phyloP scores from a whole-genome alignment of 2,329 filamentous ascomycete species.

The Colletotrichum godetiae region DNA sequence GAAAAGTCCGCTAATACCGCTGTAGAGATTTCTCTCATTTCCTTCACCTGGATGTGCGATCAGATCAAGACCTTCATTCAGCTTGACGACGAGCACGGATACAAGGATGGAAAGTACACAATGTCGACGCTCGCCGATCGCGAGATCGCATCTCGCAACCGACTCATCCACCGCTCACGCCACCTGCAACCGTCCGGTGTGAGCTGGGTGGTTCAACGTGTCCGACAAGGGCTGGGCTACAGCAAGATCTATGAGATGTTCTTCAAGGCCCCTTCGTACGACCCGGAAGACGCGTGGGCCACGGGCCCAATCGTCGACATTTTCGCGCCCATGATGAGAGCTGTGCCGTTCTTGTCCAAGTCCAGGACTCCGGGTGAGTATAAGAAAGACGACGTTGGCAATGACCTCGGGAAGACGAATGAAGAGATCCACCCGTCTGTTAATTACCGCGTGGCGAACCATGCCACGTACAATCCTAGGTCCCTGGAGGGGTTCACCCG shows the following conservation, averaged over 20 bases:
- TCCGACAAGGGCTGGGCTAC: background rate
- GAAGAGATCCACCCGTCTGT: conserved; percentile 29
- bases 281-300: conserved; percentile 14
- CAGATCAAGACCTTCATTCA: background rate
- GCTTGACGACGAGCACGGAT: background rate
- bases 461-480: background rate
- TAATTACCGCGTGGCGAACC: background rate
- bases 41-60: conserved; percentile 36
- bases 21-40: conserved; percentile 32
- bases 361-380: conserved; percentile 30
- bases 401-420: conserved; percentile 1
- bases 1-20: background rate
- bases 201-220: background rate
- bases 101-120: too few species aligned
- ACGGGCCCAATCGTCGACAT: conserved; percentile 15
- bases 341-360: background rate
- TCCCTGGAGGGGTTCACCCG: background rate
- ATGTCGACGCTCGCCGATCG: conserved; percentile 3
- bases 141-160: background rate
- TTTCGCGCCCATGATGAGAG: conserved; percentile 10
- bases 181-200: background rate
- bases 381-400: background rate
- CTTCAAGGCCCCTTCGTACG: background rate
- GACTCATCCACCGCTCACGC: background rate
- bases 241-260: background rate